Evolutionary conservation across 2,329 filamentous ascomycete genomes (phyloP).

Genomic region (Fusarium pseudonygamai): DNA sequence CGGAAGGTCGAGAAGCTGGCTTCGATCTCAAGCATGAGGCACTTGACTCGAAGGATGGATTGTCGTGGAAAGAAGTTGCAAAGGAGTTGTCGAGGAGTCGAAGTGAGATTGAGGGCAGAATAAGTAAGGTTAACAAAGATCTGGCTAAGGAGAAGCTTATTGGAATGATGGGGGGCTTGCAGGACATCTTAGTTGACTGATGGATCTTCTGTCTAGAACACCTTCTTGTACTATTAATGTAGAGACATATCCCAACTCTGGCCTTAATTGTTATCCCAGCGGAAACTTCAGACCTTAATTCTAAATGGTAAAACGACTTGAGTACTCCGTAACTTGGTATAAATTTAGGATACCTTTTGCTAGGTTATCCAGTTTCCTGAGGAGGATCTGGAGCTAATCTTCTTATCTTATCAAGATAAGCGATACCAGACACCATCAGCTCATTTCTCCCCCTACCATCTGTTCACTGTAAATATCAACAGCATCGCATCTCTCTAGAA

Average conservation of each 20-base stretch:
- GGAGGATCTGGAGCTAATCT: no score
- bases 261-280: no score
- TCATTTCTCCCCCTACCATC: accelerated
- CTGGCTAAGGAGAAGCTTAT: neutral
- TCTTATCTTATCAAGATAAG: neutral
- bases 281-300: neutral
- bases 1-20: neutral
- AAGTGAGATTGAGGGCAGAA: neutral
- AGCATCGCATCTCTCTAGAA: accelerated
- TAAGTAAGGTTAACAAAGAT: neutral
- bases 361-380: neutral
- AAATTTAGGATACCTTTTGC: neutral
- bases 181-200: neutral
- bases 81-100: neutral
- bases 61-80: neutral
- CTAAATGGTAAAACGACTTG: accelerated
- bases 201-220: accelerated
- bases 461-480: accelerated
- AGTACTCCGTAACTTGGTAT: accelerated
- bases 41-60: accelerated
- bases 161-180: neutral
- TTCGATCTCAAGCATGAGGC: neutral
- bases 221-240: neutral
- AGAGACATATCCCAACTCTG: neutral
- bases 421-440: neutral